Base-by-base conservation (phyloP, 2,329 filamentous ascomycete species). In the Pyricularia sp. region DNA sequence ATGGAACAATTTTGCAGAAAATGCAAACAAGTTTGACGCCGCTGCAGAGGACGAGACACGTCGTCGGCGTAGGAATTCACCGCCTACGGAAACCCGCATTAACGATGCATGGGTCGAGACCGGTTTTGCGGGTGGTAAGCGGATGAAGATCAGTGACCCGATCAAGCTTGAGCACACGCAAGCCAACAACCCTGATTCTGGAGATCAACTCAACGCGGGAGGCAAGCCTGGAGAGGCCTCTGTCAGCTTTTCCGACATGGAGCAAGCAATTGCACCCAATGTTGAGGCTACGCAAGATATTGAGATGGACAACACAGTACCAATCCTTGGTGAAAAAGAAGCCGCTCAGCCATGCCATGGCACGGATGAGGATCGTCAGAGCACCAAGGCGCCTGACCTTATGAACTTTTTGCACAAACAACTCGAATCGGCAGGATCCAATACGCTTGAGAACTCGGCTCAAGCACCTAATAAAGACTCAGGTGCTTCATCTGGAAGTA, bases 101-200 rank as follows among this genome's bases (percentile, higher is more conserved):
- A 79, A 76, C 64, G 80, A 82, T 69, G 79, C 76, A 4, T 81
- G 79, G 80, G 72, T 81, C 50, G 76, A 81, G 72, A 79, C 77
- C 63, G 76, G 76, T 5, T 65, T 77, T 23, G 77, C 80, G 65
- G 78, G 76, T 58, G 77, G 76, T 69, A 83, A 83, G 75, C 78
- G 81, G 33, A 74, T 81, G 71, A 82, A 79, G 73, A 71, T 81
- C 69, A 71, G 74, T 36, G 65, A 72, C 5, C 70, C 71, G 14
- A 23, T 64, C 28, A 68, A 68, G 66, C 14, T 25, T 9, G 58
- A 67, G 17, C 33, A 66, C 65, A 55, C 31, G 3, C 65, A 66
- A 23, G 65, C 11, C 23, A 33, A 58, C 42, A 23, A 55, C 25
- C 11, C 23, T 14, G 58, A 12, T 28, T 61, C 23, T 26, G 58